These are phyloP conservation scores for Echium plantagineum DNA, from an alignment of 257 asterid species.

Conservation along the genomic window DNA sequence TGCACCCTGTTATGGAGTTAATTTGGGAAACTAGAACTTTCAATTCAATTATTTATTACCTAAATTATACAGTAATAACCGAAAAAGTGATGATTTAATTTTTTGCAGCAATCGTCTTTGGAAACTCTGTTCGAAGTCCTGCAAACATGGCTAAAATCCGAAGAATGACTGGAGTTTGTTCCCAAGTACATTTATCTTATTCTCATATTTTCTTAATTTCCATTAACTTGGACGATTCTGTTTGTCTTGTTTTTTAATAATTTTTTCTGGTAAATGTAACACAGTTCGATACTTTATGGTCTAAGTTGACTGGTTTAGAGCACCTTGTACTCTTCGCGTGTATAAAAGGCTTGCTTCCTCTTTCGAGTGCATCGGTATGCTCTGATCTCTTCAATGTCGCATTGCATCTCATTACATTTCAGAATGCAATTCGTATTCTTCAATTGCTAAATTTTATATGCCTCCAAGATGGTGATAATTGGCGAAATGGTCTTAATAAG, in stretches of 20 bases:
- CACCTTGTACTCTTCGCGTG: slow-evolving; percentile 79
- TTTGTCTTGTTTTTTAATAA: neutral
- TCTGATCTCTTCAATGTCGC: no score
- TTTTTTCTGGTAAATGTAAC: neutral
- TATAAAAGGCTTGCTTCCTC: slow-evolving; percentile 68
- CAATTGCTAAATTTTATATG: no score
- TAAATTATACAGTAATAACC: neutral
- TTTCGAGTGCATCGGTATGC: slow-evolving; percentile 43
- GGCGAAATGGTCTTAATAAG: no score
- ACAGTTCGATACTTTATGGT: slow-evolving; percentile 94
- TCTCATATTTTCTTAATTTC: no score
- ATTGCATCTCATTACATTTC: no score
- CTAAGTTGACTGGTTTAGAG: slow-evolving; percentile 78
- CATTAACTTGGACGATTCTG: no score
- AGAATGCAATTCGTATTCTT: no score
- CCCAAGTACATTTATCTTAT: slow-evolving; percentile 52
- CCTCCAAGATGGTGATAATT: no score
- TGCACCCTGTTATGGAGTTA: no score
- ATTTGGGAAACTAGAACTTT: no score
- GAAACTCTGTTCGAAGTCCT: slow-evolving; percentile 72
- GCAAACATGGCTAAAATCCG: slow-evolving; percentile 74
- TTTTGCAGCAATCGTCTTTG: slow-evolving; percentile 69
- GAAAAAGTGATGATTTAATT: neutral
- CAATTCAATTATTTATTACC: no score
- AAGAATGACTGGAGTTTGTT: slow-evolving; percentile 89